Conservation (phyloP, 2,329 filamentous ascomycete species). For the Arthrobotrys megalospora region DNA sequence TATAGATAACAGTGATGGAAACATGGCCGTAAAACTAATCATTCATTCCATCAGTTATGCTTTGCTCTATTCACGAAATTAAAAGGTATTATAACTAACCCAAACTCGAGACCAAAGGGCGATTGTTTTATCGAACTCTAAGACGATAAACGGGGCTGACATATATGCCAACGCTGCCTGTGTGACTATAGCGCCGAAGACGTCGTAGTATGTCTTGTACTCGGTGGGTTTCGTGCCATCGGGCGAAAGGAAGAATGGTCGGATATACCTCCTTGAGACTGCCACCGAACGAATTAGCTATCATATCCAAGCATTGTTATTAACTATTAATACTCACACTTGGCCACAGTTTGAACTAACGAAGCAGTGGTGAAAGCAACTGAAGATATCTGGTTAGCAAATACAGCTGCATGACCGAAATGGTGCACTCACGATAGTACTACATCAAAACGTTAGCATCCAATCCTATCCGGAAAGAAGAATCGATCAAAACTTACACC, state of each 20-base stretch:
- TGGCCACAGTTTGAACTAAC: conserved; percentile 92
- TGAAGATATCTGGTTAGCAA: conserved; percentile 71
- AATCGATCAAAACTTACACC: conserved; percentile 69
- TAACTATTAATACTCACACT: conserved; percentile 76
- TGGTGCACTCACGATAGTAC: conserved; percentile 54
- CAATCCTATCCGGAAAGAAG: not conserved
- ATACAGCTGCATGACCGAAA: not conserved
- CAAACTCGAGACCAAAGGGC: conserved; percentile 82
- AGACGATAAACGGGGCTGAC: conserved; percentile 86
- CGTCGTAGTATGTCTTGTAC: conserved; percentile 88
- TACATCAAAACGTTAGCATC: conserved; percentile 30
- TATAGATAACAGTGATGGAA: conserved; percentile 76
- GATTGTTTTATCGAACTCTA: conserved; percentile 79
- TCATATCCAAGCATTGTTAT: not conserved
- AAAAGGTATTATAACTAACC: conserved; percentile 40
- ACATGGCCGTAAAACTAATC: conserved; percentile 85
- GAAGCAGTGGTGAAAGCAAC: conserved; percentile 89
- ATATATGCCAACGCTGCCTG: conserved; percentile 88
- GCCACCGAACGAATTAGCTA: conserved; percentile 61
- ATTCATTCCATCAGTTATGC: not conserved
- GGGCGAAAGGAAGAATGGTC: conserved; percentile 87
- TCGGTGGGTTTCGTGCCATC: conserved; percentile 78
- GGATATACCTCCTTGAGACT: conserved; percentile 91
- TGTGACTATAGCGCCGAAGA: conserved; percentile 80
- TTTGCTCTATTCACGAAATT: not conserved